A percentile compares a stretch with the other conserved stretches of the same genome.
Conservation (phyloP, 805 yeast species). For the Schwanniomyces sp. region DNA sequence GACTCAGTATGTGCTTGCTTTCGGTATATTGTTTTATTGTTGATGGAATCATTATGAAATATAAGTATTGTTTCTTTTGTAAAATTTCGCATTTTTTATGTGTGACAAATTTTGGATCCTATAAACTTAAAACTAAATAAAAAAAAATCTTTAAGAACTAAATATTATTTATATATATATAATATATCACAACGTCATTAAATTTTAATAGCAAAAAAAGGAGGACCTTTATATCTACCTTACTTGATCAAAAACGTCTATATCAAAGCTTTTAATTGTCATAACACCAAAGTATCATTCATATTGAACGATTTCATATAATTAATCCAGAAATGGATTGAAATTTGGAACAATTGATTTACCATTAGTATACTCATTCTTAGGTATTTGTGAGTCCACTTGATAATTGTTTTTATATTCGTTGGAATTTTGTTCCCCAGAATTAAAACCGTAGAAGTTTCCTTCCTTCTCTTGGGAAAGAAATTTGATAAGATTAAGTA, state of each 20-base stretch:
- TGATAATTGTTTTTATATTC: background rate
- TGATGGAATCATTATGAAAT: background rate
- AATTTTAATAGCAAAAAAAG: background rate
- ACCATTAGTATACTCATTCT: background rate
- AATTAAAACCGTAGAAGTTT: constrained; percentile 41
- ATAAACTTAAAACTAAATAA: background rate
- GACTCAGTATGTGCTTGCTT: constrained; percentile 1
- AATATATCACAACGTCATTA: constrained; percentile 1
- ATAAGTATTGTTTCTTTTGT: background rate
- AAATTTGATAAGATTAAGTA: constrained; percentile 46
- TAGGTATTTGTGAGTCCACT: background rate
- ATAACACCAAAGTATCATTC: background rate
- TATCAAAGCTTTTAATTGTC: background rate
- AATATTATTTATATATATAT: background rate
- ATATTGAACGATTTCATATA: background rate
- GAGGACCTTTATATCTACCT: background rate
- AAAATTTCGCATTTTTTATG: background rate
- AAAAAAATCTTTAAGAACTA: background rate
- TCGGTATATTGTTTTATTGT: background rate
- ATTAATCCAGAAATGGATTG: constrained; percentile 24
- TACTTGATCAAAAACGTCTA: background rate
- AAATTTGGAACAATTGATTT: constrained; percentile 19
- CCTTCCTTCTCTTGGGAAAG: constrained; percentile 44
- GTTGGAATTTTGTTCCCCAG: constrained; percentile 1
- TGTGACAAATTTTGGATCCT: background rate